Evolutionary conservation across 2,329 filamentous ascomycete species (phyloP).

Genomic region (Ceratocystis cubensis): DNA sequence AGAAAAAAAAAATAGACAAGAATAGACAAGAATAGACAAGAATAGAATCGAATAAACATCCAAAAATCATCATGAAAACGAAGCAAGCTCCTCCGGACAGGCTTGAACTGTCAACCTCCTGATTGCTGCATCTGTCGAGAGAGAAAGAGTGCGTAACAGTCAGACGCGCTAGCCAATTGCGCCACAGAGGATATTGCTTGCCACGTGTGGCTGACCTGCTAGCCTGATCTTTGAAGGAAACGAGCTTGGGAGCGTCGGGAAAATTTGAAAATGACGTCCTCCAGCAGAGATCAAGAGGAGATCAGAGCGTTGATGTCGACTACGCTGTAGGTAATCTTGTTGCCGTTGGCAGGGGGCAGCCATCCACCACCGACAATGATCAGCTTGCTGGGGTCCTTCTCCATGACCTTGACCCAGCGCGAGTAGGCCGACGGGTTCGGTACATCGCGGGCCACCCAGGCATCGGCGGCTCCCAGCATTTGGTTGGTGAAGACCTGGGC

Average conservation of each 20-base stretch:
- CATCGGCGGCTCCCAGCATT: conserved; percentile 29
- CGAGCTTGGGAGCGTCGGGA: background rate
- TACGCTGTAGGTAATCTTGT: conserved; percentile 32
- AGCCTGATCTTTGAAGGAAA: background rate
- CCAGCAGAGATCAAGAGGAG: background rate
- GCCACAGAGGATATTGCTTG: conserved; percentile 29
- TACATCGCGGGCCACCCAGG: conserved; percentile 30
- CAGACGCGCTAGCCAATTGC: conserved; percentile 46
- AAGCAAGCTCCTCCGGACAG: conserved; percentile 2
- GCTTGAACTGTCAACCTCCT: conserved; percentile 12
- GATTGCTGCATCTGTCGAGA: background rate
- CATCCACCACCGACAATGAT: conserved; percentile 36
- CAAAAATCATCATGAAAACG: background rate
- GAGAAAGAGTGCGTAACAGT: conserved; percentile 34
- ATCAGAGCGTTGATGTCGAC: conserved; percentile 23
- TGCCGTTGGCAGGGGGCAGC: conserved; percentile 37
- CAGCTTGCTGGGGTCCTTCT: conserved; percentile 28
- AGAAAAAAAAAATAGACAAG: background rate
- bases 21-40: background rate
- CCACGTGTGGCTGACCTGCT: background rate
- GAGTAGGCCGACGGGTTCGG: conserved; percentile 31
- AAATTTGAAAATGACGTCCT: background rate
- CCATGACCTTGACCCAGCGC: conserved; percentile 29
- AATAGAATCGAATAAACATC: background rate
- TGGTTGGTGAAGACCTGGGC: conserved; percentile 34